Conservation (phyloP, 78 protist species). For the Protostelium mycophagum region DNA sequence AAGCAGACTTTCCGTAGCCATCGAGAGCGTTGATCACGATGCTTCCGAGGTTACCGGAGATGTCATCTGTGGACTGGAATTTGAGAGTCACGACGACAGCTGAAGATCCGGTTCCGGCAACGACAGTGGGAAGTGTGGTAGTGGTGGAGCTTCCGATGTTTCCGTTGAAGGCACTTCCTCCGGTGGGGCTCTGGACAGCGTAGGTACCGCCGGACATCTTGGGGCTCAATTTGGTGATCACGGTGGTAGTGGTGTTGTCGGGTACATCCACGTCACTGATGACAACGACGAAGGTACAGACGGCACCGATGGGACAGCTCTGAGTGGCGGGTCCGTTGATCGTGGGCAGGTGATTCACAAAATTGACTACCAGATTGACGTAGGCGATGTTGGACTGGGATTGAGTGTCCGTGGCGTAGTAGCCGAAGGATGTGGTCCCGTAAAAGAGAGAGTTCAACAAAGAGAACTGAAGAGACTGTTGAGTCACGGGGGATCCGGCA, state of each 20-base stretch:
- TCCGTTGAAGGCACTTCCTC: background rate
- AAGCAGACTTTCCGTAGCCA: background rate
- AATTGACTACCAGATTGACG: background rate
- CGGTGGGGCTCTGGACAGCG: no score
- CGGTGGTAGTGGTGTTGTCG: background rate
- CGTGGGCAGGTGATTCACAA: background rate
- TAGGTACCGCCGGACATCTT: background rate
- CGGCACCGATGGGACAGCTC: background rate
- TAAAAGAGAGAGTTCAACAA: background rate
- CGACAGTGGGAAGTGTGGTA: background rate
- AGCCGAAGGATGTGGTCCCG: background rate
- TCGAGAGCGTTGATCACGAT: background rate
- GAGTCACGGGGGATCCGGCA: background rate
- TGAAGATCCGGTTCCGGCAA: background rate
- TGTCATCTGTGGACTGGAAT: background rate
- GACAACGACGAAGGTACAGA: background rate
- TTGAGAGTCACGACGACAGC: background rate
- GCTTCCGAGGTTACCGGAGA: background rate
- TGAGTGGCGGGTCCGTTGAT: slow-evolving; percentile 12
- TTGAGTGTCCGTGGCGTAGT: background rate
- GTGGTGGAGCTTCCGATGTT: background rate
- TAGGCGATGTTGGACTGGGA: background rate
- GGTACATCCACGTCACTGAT: background rate
- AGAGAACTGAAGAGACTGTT: background rate
- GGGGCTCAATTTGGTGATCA: background rate